A percentile compares a stretch with the other conserved stretches of the same genome.
These are phyloP conservation scores for Alternaria arborescens DNA, from an alignment of 2,329 filamentous ascomycete species.

Conservation along the genomic window DNA sequence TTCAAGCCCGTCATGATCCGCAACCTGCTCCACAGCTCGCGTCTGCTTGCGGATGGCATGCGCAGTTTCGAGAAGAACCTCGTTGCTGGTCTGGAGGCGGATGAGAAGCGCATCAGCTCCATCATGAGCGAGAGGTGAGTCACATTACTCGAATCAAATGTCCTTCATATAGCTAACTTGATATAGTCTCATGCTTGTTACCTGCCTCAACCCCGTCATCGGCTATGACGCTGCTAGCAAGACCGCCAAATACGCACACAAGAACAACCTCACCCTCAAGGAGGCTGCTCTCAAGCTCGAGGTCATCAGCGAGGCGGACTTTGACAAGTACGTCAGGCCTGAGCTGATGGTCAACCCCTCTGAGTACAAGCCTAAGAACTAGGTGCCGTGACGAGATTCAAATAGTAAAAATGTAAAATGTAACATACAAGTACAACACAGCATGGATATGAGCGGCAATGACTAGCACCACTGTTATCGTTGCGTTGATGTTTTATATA, in stretches of 20 bases:
- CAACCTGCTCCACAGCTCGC: conserved; percentile 91
- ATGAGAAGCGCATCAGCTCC: conserved; percentile 88
- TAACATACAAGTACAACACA: background rate
- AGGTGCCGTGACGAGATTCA: background rate
- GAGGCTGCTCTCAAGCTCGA: conserved; percentile 92
- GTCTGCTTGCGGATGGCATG: conserved; percentile 92
- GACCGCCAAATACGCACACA: conserved; percentile 80
- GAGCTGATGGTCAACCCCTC: conserved; percentile 94
- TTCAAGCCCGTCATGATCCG: conserved; percentile 98
- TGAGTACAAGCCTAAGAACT: conserved; percentile 61
- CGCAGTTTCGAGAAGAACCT: conserved; percentile 94
- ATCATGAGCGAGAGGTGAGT: conserved; percentile 93
- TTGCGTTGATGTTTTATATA: too few relatives aligned
- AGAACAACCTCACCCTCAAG: conserved; percentile 95
- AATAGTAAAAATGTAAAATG: background rate
- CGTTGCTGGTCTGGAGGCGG: conserved; percentile 85
- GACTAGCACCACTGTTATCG: background rate
- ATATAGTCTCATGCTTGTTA: conserved; percentile 91
- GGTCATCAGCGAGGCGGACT: conserved; percentile 86
- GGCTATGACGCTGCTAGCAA: conserved; percentile 48
- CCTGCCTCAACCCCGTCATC: conserved; percentile 64
- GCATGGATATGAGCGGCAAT: too few relatives aligned
- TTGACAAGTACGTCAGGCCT: conserved; percentile 86
- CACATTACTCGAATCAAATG: background rate
- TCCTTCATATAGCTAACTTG: conserved; percentile 16